Evolutionary conservation across 192 early-diverging fungal genomes (phyloP).

Genomic region (Jimgerdemannia lactiflua): DNA sequence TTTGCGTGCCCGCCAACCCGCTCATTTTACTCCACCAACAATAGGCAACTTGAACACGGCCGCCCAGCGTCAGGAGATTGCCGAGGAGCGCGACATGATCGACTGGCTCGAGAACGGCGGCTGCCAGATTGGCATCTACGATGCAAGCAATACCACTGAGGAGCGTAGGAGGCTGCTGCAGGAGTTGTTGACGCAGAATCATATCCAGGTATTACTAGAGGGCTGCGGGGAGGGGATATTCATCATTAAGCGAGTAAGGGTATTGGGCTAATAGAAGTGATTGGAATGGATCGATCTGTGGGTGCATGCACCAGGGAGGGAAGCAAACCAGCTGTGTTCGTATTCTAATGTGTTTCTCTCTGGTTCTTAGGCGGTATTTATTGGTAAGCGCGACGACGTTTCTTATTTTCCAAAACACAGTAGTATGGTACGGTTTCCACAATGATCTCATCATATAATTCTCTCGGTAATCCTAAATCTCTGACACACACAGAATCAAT

Average conservation of each 20-base stretch:
- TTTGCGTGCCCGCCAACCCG: no score
- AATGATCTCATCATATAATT: no score
- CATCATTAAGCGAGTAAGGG: no score
- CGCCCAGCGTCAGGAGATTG: conserved; percentile 46
- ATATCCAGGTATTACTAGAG: conserved; percentile 44
- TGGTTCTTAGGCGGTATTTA: conserved; percentile 41
- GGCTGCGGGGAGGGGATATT: no score
- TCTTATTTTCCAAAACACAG: no score
- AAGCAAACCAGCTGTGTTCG: background rate
- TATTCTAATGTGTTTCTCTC: background rate
- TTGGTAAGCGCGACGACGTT: conserved; percentile 31
- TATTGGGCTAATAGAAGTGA: no score
- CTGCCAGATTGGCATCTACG: conserved; percentile 77
- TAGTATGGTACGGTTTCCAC: no score
- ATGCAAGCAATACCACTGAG: conserved; percentile 71
- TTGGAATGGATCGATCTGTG: background rate
- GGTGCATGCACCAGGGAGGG: background rate
- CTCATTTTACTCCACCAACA: background rate
- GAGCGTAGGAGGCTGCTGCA: conserved; percentile 55
- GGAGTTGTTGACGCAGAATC: conserved; percentile 34
- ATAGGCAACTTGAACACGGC: conserved; percentile 43
- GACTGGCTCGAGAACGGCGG: conserved; percentile 61
- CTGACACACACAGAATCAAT: conserved; percentile 44
- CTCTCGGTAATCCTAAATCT: no score
- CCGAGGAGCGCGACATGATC: conserved; percentile 67